A percentile compares a stretch with the other conserved stretches of the same genome.
Conservation (phyloP, 805 yeast genomes). For the Barnettozyma sp. region DNA sequence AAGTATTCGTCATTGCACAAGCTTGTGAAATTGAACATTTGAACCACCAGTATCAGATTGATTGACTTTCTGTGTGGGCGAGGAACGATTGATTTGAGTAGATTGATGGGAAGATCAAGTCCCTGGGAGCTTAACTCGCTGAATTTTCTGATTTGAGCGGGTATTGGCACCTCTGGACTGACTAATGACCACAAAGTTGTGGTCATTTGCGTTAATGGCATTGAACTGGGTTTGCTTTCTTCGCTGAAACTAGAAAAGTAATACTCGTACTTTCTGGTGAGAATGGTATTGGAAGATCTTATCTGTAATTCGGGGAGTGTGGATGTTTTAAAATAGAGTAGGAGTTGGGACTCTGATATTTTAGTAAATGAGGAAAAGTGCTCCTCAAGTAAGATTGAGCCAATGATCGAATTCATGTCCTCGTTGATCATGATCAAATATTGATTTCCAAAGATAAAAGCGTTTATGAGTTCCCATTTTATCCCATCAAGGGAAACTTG, state of each 20-base stretch:
- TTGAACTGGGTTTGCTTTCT: constrained; percentile 1
- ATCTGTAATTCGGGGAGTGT: constrained; percentile 39
- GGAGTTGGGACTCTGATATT: constrained; percentile 23
- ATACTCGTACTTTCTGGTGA: constrained; percentile 38
- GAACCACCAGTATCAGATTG: constrained; percentile 37
- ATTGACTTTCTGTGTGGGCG: constrained; percentile 34
- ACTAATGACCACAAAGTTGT: constrained; percentile 43
- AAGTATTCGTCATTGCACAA: constrained; percentile 28
- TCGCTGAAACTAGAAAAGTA: constrained; percentile 14
- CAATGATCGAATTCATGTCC: constrained; percentile 27
- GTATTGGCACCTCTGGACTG: constrained; percentile 27
- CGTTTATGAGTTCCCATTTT: constrained; percentile 34
- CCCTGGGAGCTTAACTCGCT: constrained; percentile 32
- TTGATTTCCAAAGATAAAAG: constrained; percentile 30
- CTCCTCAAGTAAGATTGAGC: constrained; percentile 33
- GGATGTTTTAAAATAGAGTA: constrained; percentile 34
- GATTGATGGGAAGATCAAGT: constrained; percentile 35
- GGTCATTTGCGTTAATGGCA: constrained; percentile 41
- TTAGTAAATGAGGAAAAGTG: constrained; percentile 30
- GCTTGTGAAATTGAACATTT: constrained; percentile 30
- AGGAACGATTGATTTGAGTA: constrained; percentile 34
- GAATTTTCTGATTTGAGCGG: constrained; percentile 33
- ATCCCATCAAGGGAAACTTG: constrained; percentile 37
- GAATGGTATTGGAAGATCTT: constrained; percentile 25
- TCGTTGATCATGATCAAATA: constrained; percentile 24